Base-by-base conservation (phyloP, 768 basidiomycete species). In the Serendipita sp. region DNA sequence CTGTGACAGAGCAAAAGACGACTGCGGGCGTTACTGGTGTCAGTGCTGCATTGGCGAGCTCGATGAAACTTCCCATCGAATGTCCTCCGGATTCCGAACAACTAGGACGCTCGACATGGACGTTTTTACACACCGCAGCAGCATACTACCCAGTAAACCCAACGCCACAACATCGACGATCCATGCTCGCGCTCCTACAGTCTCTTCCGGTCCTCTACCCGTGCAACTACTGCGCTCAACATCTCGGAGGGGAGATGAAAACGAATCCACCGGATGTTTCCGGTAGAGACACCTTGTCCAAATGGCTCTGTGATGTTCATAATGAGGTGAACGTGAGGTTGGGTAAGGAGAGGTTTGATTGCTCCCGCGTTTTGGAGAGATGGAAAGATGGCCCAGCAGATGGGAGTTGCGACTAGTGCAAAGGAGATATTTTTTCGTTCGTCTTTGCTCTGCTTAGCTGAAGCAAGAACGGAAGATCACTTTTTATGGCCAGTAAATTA, bases 131-230 rank as follows among this genome's bases (percentile, higher is more conserved):
- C 70, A 85, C 92, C 7, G 86, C 95, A 3, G 94, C 93, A 0
- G 91, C 95, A 22, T 96, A 97, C 73, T 98, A 93, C 74, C 93
- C 95, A 28, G 82, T 85, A n/a, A 73, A 75, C 16, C 90, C 95
- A 0, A 82, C 85, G 0, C 77, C 83, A 0, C 74, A 75, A 3
- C 90, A 95, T 68, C 85, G 88, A 63, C 79, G 82, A 30, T 84
- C 88, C 66, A 97, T 97, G 93, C 75, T 90, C 34, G 77, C 79
- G 68, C 78, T 98, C 26, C 74, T 98, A 14, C 79, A 80, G 56
- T 79, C 92, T 0, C 73, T 95, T 42, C 92, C 93, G 0, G 71
- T 81, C 7, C 74, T 97, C 16, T 98, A 98, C 73, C 93, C 95
- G 0, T 98, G 95, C 71, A 75, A 79, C 16, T 81, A 82, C 71